Conservation (phyloP, 805 yeast genomes). For the baker's yeast (Saccharomyces cerevisiae) region DNA sequence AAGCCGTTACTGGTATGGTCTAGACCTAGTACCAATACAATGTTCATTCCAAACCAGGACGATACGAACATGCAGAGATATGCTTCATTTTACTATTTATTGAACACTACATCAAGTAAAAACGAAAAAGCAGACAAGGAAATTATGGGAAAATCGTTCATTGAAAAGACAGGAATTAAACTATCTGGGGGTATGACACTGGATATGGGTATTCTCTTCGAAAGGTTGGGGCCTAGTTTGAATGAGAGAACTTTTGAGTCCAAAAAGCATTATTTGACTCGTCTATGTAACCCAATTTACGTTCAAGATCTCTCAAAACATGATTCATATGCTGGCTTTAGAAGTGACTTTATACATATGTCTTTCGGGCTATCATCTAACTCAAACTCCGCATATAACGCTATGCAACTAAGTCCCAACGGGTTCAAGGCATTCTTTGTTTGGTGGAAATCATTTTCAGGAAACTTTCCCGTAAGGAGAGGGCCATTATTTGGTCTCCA, state of each 20-base stretch:
- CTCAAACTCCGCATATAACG: slow-evolving; percentile 44
- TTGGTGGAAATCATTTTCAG: slow-evolving; percentile 87
- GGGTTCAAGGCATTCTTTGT: slow-evolving; percentile 57
- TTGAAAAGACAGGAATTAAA: slow-evolving; percentile 48
- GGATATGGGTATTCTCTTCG: slow-evolving; percentile 50
- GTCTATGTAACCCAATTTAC: slow-evolving; percentile 47
- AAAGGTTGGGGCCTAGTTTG: slow-evolving; percentile 34
- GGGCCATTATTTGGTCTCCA: slow-evolving; percentile 62
- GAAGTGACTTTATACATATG: slow-evolving; percentile 77
- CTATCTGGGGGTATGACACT: slow-evolving; percentile 55
- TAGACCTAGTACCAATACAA: slow-evolving; percentile 36
- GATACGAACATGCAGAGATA: slow-evolving; percentile 35
- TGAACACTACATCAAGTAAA: slow-evolving; percentile 20
- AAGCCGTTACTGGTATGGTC: slow-evolving; percentile 51
- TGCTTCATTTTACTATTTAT: slow-evolving; percentile 42
- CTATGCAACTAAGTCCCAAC: slow-evolving; percentile 68
- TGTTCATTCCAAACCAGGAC: slow-evolving; percentile 41
- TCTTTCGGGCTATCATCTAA: slow-evolving; percentile 47
- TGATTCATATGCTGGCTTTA: slow-evolving; percentile 73
- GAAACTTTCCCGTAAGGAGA: slow-evolving; percentile 68
- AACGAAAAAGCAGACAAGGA: slow-evolving; percentile 14
- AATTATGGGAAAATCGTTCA: slow-evolving; percentile 21
- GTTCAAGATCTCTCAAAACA: slow-evolving; percentile 42
- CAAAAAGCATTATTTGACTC: slow-evolving; percentile 53
- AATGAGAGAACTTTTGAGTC: slow-evolving; percentile 38